phyloP scores from a whole-genome alignment of 2,329 filamentous ascomycete genomes.

The Aspergillus versicolor region DNA sequence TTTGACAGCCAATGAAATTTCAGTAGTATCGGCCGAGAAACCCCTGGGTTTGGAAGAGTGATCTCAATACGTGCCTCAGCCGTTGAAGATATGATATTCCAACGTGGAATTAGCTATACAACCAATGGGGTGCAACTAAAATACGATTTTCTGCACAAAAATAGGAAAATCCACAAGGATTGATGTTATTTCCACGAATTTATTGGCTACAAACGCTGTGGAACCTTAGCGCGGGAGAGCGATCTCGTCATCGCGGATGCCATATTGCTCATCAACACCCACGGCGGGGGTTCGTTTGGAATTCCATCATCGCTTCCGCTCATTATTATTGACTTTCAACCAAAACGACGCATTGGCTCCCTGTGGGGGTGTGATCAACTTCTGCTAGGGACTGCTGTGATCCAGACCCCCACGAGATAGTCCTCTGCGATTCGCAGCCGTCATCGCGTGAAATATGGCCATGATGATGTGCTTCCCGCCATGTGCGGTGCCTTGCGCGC shows the following conservation, averaged over 20 bases:
- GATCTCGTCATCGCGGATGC: constrained; percentile 20
- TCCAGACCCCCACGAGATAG: constrained; percentile 6
- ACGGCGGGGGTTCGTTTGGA: neutral
- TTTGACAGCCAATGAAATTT: too few species aligned
- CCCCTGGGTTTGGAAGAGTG: neutral
- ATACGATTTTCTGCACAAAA: too few species aligned
- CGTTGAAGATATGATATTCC: neutral
- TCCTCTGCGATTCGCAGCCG: constrained; percentile 7
- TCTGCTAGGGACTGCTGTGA: neutral
- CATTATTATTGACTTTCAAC: neutral
- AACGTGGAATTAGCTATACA: too few species aligned
- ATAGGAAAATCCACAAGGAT: too few species aligned
- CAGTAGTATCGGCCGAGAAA: neutral
- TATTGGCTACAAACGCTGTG: neutral
- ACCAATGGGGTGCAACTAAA: too few species aligned
- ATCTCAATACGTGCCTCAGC: neutral
- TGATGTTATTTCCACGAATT: too few species aligned
- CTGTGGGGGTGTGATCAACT: constrained; percentile 13
- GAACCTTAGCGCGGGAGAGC: neutral
- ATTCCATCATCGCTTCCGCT: neutral
- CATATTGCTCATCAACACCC: constrained; percentile 21
- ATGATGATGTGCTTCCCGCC: constrained; percentile 19
- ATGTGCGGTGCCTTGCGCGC: constrained; percentile 1
- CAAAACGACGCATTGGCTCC: neutral
- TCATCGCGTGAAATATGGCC: constrained; percentile 16